Conservation (phyloP, 2,329 filamentous ascomycete genomes). For the Apiospora hydei region DNA sequence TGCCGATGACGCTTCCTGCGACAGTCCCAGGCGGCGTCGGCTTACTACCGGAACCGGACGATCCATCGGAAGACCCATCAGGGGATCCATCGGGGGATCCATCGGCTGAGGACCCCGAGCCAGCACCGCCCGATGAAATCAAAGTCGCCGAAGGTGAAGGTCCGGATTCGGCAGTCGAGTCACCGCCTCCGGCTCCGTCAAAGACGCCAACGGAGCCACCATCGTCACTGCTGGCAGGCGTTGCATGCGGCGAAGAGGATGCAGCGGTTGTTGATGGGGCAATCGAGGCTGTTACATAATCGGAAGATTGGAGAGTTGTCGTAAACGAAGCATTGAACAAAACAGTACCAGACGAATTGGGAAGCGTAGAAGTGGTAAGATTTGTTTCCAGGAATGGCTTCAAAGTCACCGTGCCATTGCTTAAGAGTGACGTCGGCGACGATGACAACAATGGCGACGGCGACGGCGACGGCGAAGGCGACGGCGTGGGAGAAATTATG, state of each 20-base stretch:
- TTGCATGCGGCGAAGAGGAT: not conserved
- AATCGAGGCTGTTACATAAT: slow-evolving; percentile 26
- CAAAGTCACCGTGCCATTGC: slow-evolving; percentile 26
- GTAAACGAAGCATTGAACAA: slow-evolving; percentile 28
- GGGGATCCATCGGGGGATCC: too few species aligned
- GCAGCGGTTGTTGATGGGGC: slow-evolving; percentile 19
- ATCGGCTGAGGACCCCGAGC: slow-evolving; percentile 31
- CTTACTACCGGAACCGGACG: slow-evolving; percentile 33
- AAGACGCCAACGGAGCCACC: slow-evolving; percentile 28
- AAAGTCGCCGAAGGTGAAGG: slow-evolving; percentile 37
- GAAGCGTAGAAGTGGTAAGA: slow-evolving; percentile 28
- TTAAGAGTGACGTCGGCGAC: slow-evolving; percentile 21
- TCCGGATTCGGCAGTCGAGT: slow-evolving; percentile 34
- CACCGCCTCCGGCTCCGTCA: slow-evolving; percentile 33
- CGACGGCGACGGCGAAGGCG: not conserved
- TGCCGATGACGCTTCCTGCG: slow-evolving; percentile 64
- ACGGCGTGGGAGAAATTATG: slow-evolving; percentile 2
- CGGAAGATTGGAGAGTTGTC: slow-evolving; percentile 27
- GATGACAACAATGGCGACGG: not conserved
- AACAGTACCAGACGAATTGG: slow-evolving; percentile 29
- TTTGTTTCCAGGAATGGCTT: slow-evolving; percentile 25
- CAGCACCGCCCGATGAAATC: slow-evolving; percentile 29
- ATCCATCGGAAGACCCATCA: not conserved
- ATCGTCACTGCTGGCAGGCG: slow-evolving; percentile 30
- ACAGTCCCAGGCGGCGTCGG: slow-evolving; percentile 46